phyloP scores from a whole-genome alignment of 768 basidiomycete species.

The Astraeus odoratus region DNA sequence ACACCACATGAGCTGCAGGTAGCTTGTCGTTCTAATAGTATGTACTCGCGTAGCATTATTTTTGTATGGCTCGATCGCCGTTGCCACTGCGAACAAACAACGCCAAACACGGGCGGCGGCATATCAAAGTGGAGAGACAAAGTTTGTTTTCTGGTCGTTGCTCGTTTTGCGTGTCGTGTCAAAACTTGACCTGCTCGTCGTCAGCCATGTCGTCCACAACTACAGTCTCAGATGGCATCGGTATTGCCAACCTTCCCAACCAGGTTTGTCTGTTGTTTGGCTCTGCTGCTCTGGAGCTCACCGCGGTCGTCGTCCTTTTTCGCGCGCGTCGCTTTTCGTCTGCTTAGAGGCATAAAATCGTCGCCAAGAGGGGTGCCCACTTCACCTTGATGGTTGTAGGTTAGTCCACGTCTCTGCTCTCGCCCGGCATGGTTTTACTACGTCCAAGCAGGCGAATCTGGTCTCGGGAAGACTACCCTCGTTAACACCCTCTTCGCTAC shows the following conservation, averaged over 20 bases:
- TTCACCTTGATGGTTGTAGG: conserved; percentile 99
- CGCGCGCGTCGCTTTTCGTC: too few species aligned
- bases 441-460: conserved; percentile 75
- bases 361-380: conserved; percentile 93
- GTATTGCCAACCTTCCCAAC: conserved; percentile 96
- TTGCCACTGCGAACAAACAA: conserved; percentile 20
- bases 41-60: background rate
- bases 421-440: background rate
- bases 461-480: conserved; percentile 93
- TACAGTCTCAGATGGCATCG: conserved; percentile 66
- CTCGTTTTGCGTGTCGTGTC: too few species aligned
- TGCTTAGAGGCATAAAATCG: conserved; percentile 92
- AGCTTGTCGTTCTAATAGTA: background rate
- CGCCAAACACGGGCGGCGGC: conserved; percentile 12
- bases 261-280: conserved; percentile 53
- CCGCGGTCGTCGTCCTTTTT: conserved; percentile 11
- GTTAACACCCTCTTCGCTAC: conserved; percentile 99
- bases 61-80: too few species aligned
- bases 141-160: conserved; percentile 10
- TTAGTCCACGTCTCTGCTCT: conserved; percentile 22
- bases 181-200: conserved; percentile 3
- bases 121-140: conserved; percentile 16
- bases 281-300: background rate
- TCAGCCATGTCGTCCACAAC: conserved; percentile 22
- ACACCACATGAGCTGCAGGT: conserved; percentile 4